Percentiles rank a stretch among this genome's conserved stretches.
These are phyloP conservation scores for Nitzschia sp. DNA, from an alignment of 108 stramenopile species.

Conservation along the genomic window DNA sequence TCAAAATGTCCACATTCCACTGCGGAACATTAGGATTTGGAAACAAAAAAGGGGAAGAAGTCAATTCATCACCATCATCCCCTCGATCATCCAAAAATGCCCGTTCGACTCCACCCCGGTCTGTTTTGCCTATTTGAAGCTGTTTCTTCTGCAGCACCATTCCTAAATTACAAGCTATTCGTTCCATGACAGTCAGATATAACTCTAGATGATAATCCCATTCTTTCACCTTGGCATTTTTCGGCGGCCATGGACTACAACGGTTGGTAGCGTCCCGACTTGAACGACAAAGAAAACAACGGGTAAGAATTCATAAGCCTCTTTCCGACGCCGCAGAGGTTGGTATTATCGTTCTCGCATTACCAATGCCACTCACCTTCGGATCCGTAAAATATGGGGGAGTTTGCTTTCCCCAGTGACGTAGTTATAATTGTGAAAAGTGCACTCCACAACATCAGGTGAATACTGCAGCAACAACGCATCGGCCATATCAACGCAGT, in stretches of 20 bases:
- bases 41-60: slow-evolving; percentile 26
- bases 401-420: neutral
- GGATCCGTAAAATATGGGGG: slow-evolving; percentile 5
- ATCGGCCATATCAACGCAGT: slow-evolving; percentile 46
- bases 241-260: slow-evolving; percentile 21
- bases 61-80: slow-evolving; percentile 12
- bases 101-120: neutral
- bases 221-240: neutral
- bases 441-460: slow-evolving; percentile 32
- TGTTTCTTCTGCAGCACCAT: slow-evolving; percentile 13
- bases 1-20: slow-evolving; percentile 36
- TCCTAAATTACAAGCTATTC: slow-evolving; percentile 19
- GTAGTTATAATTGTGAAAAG: slow-evolving; percentile 28
- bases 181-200: slow-evolving; percentile 49
- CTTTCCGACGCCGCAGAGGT: too few relatives aligned
- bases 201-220: slow-evolving; percentile 36
- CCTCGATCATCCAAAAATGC: neutral
- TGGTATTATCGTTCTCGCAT: neutral
- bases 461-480: slow-evolving; percentile 30
- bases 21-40: slow-evolving; percentile 12
- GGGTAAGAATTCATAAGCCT: too few relatives aligned
- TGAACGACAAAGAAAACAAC: too few relatives aligned
- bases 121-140: neutral
- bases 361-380: neutral
- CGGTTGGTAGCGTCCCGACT: slow-evolving; percentile 33